phyloP scores from a whole-genome alignment of 768 basidiomycete species.

The Leccinum barrowsii region DNA sequence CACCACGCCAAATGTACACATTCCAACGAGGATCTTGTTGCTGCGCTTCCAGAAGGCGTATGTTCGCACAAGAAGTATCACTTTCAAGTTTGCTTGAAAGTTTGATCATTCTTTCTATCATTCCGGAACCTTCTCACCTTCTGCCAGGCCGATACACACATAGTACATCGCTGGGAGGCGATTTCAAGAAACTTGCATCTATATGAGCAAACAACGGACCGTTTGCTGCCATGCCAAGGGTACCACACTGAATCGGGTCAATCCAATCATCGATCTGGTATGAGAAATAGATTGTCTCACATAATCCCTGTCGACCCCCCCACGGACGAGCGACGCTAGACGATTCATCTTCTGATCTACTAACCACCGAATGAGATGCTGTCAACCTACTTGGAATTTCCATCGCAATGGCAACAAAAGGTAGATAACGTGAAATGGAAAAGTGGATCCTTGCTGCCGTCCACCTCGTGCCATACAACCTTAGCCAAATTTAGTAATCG shows the following conservation, averaged over 20 bases:
- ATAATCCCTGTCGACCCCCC: not conserved
- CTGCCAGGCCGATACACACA: slow-evolving; percentile 11
- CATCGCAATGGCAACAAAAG: slow-evolving; percentile 16
- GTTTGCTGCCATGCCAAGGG: slow-evolving; percentile 9
- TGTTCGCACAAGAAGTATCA: slow-evolving; percentile 19
- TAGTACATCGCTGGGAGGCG: slow-evolving; percentile 10
- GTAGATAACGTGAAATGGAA: slow-evolving; percentile 19
- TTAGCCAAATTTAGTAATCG: not conserved
- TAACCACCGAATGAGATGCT: not conserved
- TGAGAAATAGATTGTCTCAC: slow-evolving; percentile 1
- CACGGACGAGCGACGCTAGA: slow-evolving; percentile 7
- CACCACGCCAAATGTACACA: slow-evolving; percentile 8
- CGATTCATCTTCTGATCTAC: not conserved
- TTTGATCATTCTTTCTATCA: not conserved
- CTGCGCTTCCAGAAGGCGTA: slow-evolving; percentile 18
- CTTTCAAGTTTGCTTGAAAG: not conserved
- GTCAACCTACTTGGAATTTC: slow-evolving; percentile 9
- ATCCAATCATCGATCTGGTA: not conserved
- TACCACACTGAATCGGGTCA: slow-evolving; percentile 11
- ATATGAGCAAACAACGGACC: not conserved
- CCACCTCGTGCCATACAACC: slow-evolving; percentile 21
- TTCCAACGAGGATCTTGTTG: slow-evolving; percentile 20
- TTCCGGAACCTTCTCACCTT: slow-evolving; percentile 7
- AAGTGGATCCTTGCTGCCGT: slow-evolving; percentile 17
- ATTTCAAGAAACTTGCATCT: not conserved